Evolutionary conservation across 23 red algal species (phyloP).

Genomic region (Gracilaria gracilis): DNA sequence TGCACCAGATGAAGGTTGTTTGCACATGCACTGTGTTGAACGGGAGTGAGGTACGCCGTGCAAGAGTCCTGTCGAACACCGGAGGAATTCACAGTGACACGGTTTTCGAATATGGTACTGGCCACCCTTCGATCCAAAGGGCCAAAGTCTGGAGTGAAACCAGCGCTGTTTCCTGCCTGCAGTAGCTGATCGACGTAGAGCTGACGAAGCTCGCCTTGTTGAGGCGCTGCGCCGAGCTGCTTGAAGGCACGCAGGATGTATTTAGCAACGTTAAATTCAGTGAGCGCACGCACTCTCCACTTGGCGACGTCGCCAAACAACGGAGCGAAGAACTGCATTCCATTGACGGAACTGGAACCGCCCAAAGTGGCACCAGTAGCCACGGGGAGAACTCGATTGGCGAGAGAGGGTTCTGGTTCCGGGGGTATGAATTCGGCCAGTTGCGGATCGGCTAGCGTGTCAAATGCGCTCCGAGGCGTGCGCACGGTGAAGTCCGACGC

Average conservation of each 20-base stretch:
- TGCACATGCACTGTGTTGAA: background rate
- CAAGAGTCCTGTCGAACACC: slow-evolving; percentile 28
- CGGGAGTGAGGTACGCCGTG: slow-evolving; percentile 27
- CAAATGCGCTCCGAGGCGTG: background rate
- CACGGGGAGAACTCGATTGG: background rate
- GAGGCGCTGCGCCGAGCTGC: background rate
- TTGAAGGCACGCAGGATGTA: slow-evolving; percentile 14
- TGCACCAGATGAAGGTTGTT: slow-evolving; percentile 37
- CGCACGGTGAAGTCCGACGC: background rate
- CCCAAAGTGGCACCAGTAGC: slow-evolving; percentile 42
- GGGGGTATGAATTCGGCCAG: background rate
- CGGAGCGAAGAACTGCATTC: slow-evolving; percentile 32
- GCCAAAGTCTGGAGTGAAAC: background rate
- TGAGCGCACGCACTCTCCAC: background rate
- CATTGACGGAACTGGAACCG: slow-evolving; percentile 49
- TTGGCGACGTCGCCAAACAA: background rate
- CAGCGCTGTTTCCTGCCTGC: slow-evolving; percentile 21
- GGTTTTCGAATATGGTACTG: background rate
- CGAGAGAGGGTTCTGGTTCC: background rate
- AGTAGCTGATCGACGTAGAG: slow-evolving; percentile 23
- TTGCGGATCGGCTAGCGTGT: background rate
- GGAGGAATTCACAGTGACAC: background rate
- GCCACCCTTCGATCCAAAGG: background rate
- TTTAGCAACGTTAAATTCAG: background rate
- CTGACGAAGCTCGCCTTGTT: background rate